These are phyloP conservation scores for Blastomyces parvus DNA, from an alignment of 2,329 filamentous ascomycete species.

Conservation along the genomic window DNA sequence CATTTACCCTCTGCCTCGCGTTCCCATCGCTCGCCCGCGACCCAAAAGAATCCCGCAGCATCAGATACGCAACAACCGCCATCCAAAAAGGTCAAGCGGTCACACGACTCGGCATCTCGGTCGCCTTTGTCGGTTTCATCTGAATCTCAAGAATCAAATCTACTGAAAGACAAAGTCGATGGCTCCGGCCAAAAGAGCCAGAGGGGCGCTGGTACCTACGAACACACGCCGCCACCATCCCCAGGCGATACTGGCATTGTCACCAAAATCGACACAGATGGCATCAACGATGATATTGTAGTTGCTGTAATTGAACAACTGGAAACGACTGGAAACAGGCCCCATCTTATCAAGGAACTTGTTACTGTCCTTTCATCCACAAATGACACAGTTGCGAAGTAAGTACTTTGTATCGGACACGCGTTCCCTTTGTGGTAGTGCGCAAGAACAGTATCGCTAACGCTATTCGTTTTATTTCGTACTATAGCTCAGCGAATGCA, in stretches of 20 bases:
- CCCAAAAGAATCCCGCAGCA: slow-evolving; percentile 55
- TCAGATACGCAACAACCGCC: slow-evolving; percentile 43
- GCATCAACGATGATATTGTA: slow-evolving; percentile 91
- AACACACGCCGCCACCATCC: slow-evolving; percentile 73
- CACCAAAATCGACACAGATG: slow-evolving; percentile 62
- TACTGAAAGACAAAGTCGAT: slow-evolving; percentile 24
- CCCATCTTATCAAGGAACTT: slow-evolving; percentile 90
- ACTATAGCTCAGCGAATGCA: slow-evolving; percentile 77
- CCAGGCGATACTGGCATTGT: slow-evolving; percentile 43
- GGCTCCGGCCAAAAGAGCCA: slow-evolving; percentile 24
- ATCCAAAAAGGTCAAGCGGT: slow-evolving; percentile 68
- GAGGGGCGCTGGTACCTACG: slow-evolving; percentile 46
- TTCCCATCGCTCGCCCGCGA: slow-evolving; percentile 48
- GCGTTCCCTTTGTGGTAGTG: background rate
- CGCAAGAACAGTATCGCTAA: slow-evolving; percentile 16
- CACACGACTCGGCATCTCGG: slow-evolving; percentile 48
- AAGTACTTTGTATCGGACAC: slow-evolving; percentile 36
- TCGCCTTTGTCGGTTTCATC: slow-evolving; percentile 31
- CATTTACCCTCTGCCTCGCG: slow-evolving; percentile 58
- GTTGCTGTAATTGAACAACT: slow-evolving; percentile 81
- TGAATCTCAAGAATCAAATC: slow-evolving; percentile 22
- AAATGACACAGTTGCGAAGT: slow-evolving; percentile 85
- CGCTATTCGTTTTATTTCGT: slow-evolving; percentile 23
- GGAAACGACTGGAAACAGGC: slow-evolving; percentile 80
- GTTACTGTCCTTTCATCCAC: slow-evolving; percentile 66